phyloP scores from a whole-genome alignment of 169 alveolate species.

The Besnoitia besnoiti region DNA sequence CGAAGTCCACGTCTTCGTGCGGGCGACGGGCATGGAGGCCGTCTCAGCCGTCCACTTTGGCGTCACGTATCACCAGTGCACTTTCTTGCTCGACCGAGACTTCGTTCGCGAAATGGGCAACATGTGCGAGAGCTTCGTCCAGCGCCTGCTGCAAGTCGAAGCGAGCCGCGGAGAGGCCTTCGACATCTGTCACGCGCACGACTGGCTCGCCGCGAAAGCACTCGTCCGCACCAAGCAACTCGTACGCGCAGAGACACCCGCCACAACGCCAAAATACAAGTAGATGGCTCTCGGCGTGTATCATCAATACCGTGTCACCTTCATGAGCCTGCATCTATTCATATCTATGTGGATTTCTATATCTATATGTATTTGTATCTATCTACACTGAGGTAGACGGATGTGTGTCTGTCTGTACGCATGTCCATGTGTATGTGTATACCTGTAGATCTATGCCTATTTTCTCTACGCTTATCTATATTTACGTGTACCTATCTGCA shows the following conservation, averaged over 20 bases:
- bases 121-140: slow-evolving; percentile 81
- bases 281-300: no score
- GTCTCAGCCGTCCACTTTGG: slow-evolving; percentile 72
- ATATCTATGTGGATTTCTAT: no score
- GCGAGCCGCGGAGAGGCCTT: slow-evolving; percentile 62
- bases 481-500: no score
- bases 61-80: slow-evolving; percentile 76
- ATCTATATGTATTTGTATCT: no score
- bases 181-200: slow-evolving; percentile 81
- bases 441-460: no score
- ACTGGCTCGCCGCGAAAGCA: slow-evolving; percentile 82
- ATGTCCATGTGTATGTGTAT: no score
- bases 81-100: slow-evolving; percentile 75
- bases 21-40: slow-evolving; percentile 72
- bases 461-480: no score
- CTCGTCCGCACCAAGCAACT: slow-evolving; percentile 67
- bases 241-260: background rate
- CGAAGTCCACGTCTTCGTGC: slow-evolving; percentile 79
- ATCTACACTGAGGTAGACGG: no score
- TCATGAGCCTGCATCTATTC: no score
- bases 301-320: no score
- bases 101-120: slow-evolving; percentile 80
- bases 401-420: no score
- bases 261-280: background rate
- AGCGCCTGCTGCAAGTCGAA: slow-evolving; percentile 72